Percentiles rank a stretch among this genome's conserved stretches.
These are phyloP conservation scores for Tylopilus sp. DNA, from an alignment of 768 basidiomycete species.

Conservation along the genomic window DNA sequence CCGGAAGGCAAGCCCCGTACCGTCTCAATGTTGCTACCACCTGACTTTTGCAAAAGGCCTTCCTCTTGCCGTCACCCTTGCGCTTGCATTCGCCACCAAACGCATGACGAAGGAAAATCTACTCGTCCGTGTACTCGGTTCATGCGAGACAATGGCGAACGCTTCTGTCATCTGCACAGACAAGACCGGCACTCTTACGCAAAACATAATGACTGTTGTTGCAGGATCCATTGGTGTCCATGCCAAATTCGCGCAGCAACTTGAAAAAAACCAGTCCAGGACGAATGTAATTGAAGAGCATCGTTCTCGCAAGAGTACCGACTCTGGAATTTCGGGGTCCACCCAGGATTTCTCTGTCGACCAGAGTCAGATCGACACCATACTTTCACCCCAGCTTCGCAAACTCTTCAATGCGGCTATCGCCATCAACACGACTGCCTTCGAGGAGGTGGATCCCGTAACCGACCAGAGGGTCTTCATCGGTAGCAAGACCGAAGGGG, in stretches of 20 bases:
- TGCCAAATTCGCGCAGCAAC: conserved; percentile 84
- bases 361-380: conserved; percentile 59
- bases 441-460: conserved; percentile 72
- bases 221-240: conserved; percentile 93
- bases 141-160: conserved; percentile 99
- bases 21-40: neutral
- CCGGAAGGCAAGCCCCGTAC: conserved; percentile 59
- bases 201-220: conserved; percentile 94
- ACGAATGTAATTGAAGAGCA: conserved; percentile 64
- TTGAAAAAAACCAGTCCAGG: conserved; percentile 67
- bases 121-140: conserved; percentile 91
- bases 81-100: conserved; percentile 94
- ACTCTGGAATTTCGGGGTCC: conserved; percentile 38
- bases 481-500: conserved; percentile 95
- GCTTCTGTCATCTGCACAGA: conserved; percentile 94
- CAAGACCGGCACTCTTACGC: conserved; percentile 95
- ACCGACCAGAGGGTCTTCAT: conserved; percentile 63
- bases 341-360: conserved; percentile 84
- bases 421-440: conserved; percentile 91
- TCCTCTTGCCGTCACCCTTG: conserved; percentile 93
- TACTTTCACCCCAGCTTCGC: conserved; percentile 57
- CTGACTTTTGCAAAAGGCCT: conserved; percentile 50
- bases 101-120: conserved; percentile 97
- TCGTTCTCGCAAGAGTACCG: conserved; percentile 30
- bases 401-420: conserved; percentile 81